phyloP scores from a whole-genome alignment of 164 flowering plant genomes.

The Hamamelis virginiana region DNA sequence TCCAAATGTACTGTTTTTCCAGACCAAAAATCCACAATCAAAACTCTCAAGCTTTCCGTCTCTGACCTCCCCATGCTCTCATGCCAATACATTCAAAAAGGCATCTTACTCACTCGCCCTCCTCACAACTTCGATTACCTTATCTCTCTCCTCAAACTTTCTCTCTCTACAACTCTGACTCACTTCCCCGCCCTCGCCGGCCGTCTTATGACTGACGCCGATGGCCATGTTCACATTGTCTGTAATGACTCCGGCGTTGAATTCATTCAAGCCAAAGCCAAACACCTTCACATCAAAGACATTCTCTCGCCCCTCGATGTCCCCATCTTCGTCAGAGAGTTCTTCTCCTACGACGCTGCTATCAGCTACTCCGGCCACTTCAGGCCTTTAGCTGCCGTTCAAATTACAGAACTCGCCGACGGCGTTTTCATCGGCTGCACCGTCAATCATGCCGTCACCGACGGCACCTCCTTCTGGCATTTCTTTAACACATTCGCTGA shows the following conservation, averaged over 20 bases:
- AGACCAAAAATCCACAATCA: conserved; percentile 24
- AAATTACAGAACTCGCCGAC: conserved; percentile 79
- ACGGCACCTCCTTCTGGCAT: conserved; percentile 93
- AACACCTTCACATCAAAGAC: conserved; percentile 26
- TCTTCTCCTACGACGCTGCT: conserved; percentile 56
- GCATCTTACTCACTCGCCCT: conserved; percentile 53
- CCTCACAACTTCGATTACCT: conserved; percentile 34
- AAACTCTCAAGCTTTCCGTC: conserved; percentile 57
- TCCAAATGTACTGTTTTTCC: conserved; percentile 60
- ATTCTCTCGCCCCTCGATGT: conserved; percentile 44
- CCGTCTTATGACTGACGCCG: conserved; percentile 50
- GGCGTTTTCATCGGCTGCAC: conserved; percentile 74
- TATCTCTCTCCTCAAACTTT: conserved; percentile 38
- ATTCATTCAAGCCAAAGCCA: conserved; percentile 55
- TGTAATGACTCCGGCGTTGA: conserved; percentile 78
- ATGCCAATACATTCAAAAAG: conserved; percentile 89
- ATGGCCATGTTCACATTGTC: conserved; percentile 52
- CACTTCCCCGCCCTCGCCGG: conserved; percentile 86
- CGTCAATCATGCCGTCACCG: conserved; percentile 75
- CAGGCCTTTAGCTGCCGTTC: conserved; percentile 65
- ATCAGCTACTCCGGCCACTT: conserved; percentile 71
- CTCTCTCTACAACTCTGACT: conserved; percentile 59
- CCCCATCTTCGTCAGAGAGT: conserved; percentile 38
- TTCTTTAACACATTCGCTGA: conserved; percentile 83
- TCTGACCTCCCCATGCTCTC: conserved; percentile 96